Percentiles rank a stretch among this genome's conserved stretches.
Conservation (phyloP, 2,329 filamentous ascomycete genomes). For the Botryotinia calthae region DNA sequence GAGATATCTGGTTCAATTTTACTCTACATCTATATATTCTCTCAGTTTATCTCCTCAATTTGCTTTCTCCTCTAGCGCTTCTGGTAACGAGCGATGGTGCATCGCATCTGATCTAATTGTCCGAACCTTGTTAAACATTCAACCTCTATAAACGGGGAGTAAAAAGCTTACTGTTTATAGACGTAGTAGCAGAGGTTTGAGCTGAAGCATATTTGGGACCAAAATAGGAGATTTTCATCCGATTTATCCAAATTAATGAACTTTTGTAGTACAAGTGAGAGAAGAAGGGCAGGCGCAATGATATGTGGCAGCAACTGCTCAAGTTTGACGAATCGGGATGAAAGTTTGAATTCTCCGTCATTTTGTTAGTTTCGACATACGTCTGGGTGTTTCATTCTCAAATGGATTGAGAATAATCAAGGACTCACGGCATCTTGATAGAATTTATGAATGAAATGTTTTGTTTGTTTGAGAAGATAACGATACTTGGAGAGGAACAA, state of each 20-base stretch:
- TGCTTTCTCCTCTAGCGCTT: background rate
- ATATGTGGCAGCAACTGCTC: background rate
- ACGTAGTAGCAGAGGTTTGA: background rate
- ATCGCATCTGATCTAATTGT: background rate
- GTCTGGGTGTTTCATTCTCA: background rate
- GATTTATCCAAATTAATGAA: background rate
- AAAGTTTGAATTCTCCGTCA: accelerated
- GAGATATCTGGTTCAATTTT: background rate
- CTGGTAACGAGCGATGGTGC: background rate
- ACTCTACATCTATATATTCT: background rate
- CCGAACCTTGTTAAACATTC: background rate
- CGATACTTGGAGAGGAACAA: background rate
- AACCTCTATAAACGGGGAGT: too few relatives aligned
- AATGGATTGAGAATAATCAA: background rate
- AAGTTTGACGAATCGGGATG: background rate
- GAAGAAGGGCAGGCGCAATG: background rate
- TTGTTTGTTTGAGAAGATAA: background rate
- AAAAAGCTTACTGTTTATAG: background rate
- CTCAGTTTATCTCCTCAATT: background rate
- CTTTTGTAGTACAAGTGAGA: background rate
- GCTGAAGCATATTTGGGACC: background rate
- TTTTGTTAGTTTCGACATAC: background rate
- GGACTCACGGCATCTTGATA: background rate
- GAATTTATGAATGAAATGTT: background rate
- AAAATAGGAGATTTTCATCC: background rate